Percentiles rank a stretch among this genome's conserved stretches.
These are phyloP conservation scores for Phialophora expanda DNA, from an alignment of 2,329 filamentous ascomycete species.

Conservation along the genomic window DNA sequence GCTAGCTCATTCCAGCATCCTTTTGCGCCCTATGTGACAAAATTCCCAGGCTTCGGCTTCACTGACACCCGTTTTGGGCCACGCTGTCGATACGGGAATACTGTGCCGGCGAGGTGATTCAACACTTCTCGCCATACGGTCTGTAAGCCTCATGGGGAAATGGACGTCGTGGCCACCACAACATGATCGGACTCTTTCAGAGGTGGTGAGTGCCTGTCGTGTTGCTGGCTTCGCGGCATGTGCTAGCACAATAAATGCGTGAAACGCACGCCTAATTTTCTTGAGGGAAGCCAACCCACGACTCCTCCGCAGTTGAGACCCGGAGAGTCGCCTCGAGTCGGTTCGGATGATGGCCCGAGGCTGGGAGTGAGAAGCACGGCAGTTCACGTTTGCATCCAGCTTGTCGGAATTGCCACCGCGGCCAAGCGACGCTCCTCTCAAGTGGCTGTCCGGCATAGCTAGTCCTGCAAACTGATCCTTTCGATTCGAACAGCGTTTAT, in stretches of 20 bases:
- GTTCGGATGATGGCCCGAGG: not conserved
- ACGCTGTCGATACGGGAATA: too few species aligned
- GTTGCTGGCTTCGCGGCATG: not conserved
- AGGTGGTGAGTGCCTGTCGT: not conserved
- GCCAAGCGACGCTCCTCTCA: not conserved
- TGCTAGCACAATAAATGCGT: not conserved
- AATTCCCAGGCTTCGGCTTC: not conserved
- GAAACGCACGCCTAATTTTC: not conserved
- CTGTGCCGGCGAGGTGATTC: not conserved
- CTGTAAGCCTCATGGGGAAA: not conserved
- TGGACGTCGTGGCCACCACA: not conserved
- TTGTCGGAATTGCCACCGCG: constrained; percentile 8
- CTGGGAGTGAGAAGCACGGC: not conserved
- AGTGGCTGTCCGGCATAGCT: not conserved
- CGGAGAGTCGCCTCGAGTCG: not conserved
- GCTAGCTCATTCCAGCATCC: not conserved
- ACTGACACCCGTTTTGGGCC: not conserved
- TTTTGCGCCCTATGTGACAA: not conserved
- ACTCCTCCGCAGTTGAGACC: not conserved
- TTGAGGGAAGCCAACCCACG: not conserved
- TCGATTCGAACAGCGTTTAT: not conserved
- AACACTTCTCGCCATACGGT: not conserved
- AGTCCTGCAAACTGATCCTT: not conserved
- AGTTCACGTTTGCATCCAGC: constrained; percentile 8
- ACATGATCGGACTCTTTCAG: not conserved